These are phyloP conservation scores for Cubamyces sp. DNA, from an alignment of 768 basidiomycete genomes.

Conservation along the genomic window DNA sequence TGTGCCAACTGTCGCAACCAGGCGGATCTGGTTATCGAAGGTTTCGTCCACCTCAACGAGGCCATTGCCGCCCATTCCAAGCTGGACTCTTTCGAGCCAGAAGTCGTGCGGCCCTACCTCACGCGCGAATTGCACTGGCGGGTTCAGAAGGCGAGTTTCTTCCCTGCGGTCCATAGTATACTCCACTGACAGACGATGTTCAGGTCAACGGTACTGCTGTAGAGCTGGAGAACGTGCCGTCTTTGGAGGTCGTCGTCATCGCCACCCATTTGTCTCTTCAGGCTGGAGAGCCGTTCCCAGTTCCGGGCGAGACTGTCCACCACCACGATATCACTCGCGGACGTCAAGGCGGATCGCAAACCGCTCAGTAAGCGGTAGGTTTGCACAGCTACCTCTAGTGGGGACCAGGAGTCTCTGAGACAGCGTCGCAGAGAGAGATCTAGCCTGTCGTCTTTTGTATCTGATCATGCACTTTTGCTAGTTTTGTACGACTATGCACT, in stretches of 20 bases:
- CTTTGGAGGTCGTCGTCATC: constrained; percentile 15
- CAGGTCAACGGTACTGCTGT: constrained; percentile 12
- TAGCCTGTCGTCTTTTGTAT: too few species aligned
- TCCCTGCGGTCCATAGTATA: not conserved
- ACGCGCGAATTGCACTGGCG: constrained; percentile 18
- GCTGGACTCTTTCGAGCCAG: constrained; percentile 8
- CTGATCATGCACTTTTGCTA: too few species aligned
- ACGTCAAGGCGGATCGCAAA: constrained; percentile 9
- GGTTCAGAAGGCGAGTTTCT: constrained; percentile 11
- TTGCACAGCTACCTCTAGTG: too few species aligned
- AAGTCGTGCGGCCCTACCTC: constrained; percentile 18
- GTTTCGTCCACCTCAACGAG: constrained; percentile 29
- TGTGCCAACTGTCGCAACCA: constrained; percentile 46
- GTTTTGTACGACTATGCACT: too few species aligned
- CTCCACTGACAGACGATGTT: not conserved
- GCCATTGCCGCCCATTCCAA: constrained; percentile 5
- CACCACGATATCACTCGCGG: constrained; percentile 16
- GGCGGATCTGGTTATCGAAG: constrained; percentile 19
- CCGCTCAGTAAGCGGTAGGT: not conserved
- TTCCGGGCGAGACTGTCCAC: not conserved
- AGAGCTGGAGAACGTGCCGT: constrained; percentile 2
- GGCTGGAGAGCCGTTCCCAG: constrained; percentile 3
- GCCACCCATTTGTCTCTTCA: constrained; percentile 8
- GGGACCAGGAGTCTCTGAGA: too few species aligned
- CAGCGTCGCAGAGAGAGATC: too few species aligned